These are phyloP conservation scores for Phoma sp. DNA, from an alignment of 2,329 filamentous ascomycete genomes.

Conservation along the genomic window DNA sequence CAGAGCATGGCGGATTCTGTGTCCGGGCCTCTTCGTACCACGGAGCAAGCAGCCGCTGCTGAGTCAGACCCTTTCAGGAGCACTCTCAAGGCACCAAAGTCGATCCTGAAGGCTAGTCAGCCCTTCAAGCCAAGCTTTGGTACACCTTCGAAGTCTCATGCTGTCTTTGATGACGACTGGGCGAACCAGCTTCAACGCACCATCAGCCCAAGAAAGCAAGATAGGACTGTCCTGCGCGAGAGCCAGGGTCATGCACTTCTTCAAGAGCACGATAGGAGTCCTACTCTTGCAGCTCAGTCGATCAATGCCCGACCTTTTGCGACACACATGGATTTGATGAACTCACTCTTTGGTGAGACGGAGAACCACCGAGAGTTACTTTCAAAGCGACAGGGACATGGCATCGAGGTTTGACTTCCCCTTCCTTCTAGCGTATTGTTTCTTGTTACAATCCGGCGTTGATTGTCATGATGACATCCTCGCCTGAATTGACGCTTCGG, in stretches of 20 bases:
- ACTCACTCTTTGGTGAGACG: conserved; percentile 80
- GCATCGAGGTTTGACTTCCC: conserved; percentile 87
- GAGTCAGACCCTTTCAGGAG: conserved; percentile 38
- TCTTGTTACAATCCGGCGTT: conserved; percentile 47
- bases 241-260: conserved; percentile 67
- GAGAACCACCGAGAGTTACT: conserved; percentile 59
- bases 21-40: conserved; percentile 74
- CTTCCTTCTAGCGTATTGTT: conserved; percentile 45
- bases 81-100: conserved; percentile 51
- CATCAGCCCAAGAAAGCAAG: conserved; percentile 90
- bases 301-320: conserved; percentile 67
- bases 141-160: conserved; percentile 62
- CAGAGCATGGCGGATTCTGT: conserved; percentile 81
- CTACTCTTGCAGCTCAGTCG: conserved; percentile 41
- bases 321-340: conserved; percentile 95
- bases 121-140: conserved; percentile 42
- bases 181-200: conserved; percentile 92
- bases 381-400: conserved; percentile 62
- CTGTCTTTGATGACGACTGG: conserved; percentile 80
- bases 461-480: conserved; percentile 43
- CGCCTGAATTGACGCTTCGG: conserved; percentile 42
- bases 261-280: conserved; percentile 48
- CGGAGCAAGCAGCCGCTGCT: conserved; percentile 66
- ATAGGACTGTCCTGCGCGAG: conserved; percentile 74
- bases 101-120: conserved; percentile 56